Evolutionary conservation across 2,329 filamentous ascomycete genomes (phyloP), one percentile per base, ranked within the genome.

Genomic region (Neofusicoccum sp.): DNA sequence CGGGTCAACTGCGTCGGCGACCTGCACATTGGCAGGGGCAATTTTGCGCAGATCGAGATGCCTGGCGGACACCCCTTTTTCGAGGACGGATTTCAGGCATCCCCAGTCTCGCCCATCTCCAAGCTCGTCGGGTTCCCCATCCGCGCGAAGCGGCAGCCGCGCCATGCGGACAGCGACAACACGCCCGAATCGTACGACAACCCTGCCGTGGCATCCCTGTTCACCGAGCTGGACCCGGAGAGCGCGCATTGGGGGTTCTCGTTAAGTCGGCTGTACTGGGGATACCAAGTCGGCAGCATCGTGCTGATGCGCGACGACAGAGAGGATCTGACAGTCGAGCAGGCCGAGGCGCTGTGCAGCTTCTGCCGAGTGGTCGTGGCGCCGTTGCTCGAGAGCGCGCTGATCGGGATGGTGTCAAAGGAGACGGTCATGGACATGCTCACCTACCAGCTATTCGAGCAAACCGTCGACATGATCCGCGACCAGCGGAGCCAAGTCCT

Each of bases 261-360:
- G 24, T 36, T 41, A 7, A 31, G 36, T 12, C 51, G 43, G 26
- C 43, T 47, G 43, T 47, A 47, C 2, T 47, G 43, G 43, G 43
- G 43, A 28, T 47, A 47, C 26, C 43, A 47, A 11, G 36, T 56
- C 38, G 51, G 51, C 14, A 56, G 51, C 51, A 41, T 56, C 24
- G 51, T 56, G 24, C 36, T 31, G 14, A 56, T 56, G 51, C 51
- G 51, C 38, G 51, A 56, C 20, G 51, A 56, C 51, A 36, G 51
- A 7, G 36, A 56, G 51, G 51, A 56, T 26, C 36, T 56, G 6
- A 56, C 36, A 3, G 36, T 56, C 14, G 36, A 56, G 51, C 51
- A 56, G 26, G 51, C 40, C 36, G 36, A 41, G 14, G 36, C 38
- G 12, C 36, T 56, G 26, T 56, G 51, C 51, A 26, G 40, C 16